These are phyloP conservation scores for Nevesoporus exiguus DNA, from an alignment of 768 basidiomycete species.

Conservation along the genomic window DNA sequence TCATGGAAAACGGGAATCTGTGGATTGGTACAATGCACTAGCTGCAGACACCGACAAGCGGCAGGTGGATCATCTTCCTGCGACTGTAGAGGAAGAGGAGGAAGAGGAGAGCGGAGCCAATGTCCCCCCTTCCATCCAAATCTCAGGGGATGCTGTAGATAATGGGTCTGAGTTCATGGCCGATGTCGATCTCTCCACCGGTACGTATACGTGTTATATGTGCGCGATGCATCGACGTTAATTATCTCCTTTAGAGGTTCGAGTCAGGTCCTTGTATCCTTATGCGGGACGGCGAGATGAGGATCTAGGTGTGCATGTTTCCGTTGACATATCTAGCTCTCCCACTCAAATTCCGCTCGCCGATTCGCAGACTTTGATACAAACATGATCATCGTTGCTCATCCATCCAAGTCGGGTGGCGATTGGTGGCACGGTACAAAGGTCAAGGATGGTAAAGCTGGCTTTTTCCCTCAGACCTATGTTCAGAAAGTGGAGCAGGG, in stretches of 20 bases:
- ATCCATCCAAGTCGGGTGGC: conserved; percentile 81
- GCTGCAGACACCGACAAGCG: conserved; percentile 62
- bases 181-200: conserved; percentile 65
- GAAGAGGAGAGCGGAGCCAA: conserved; percentile 37
- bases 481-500: conserved; percentile 69
- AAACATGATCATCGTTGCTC: conserved; percentile 72
- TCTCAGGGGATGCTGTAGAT: conserved; percentile 45
- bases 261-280: conserved; percentile 76
- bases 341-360: conserved; percentile 1
- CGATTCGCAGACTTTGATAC: conserved; percentile 65
- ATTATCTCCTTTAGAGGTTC: conserved; percentile 47
- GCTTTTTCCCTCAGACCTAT: conserved; percentile 90
- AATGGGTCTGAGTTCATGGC: conserved; percentile 51
- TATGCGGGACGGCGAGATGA: conserved; percentile 86
- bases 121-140: conserved; percentile 53
- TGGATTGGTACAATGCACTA: conserved; percentile 89
- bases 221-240: conserved; percentile 1
- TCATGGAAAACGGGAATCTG: conserved; percentile 64
- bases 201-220: conserved; percentile 37
- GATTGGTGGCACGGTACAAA: conserved; percentile 93
- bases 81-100: conserved; percentile 62
- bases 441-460: conserved; percentile 60
- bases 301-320: conserved; percentile 70
- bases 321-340: not conserved
- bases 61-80: conserved; percentile 41